phyloP scores from a whole-genome alignment of 208 protist species.

The Willaertia magna region DNA sequence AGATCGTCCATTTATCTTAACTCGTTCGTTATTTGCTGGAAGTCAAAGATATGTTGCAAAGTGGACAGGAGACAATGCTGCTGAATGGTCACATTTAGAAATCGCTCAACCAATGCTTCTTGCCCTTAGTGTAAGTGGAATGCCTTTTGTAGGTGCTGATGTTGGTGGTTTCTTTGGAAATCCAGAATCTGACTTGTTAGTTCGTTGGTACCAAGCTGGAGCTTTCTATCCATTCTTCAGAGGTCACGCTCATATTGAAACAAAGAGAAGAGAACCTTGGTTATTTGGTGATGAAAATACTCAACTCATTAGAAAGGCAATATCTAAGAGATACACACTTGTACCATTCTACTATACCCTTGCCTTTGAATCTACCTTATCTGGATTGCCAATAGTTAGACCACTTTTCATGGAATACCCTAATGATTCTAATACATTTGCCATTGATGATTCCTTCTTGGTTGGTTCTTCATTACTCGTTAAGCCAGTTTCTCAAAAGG shows the following conservation, averaged over 20 bases:
- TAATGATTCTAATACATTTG: conserved; percentile 44
- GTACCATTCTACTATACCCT: conserved; percentile 91
- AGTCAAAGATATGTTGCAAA: conserved; percentile 87
- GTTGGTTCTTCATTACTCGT: conserved; percentile 72
- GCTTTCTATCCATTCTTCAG: conserved; percentile 94
- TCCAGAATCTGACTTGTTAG: conserved; percentile 80
- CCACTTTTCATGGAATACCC: conserved; percentile 88
- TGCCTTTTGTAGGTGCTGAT: conserved; percentile 87
- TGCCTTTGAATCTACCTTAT: conserved; percentile 62
- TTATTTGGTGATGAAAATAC: conserved; percentile 62
- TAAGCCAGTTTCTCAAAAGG: conserved; percentile 54
- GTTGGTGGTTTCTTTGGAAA: conserved; percentile 97
- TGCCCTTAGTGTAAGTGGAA: conserved; percentile 78
- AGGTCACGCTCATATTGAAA: conserved; percentile 86
- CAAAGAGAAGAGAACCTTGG: conserved; percentile 92
- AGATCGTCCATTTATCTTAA: conserved; percentile 87
- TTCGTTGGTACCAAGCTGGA: conserved; percentile 91
- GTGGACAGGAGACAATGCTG: conserved; percentile 96
- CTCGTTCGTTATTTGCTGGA: conserved; percentile 94
- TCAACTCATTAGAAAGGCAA: conserved; percentile 46
- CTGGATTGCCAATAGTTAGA: conserved; percentile 69
- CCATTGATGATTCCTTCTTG: conserved; percentile 68
- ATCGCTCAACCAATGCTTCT: conserved; percentile 85
- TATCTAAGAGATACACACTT: conserved; percentile 74
- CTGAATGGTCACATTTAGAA: conserved; percentile 82